These are phyloP conservation scores for Clitopilus passeckerianus DNA, from an alignment of 768 basidiomycete species.

Conservation along the genomic window DNA sequence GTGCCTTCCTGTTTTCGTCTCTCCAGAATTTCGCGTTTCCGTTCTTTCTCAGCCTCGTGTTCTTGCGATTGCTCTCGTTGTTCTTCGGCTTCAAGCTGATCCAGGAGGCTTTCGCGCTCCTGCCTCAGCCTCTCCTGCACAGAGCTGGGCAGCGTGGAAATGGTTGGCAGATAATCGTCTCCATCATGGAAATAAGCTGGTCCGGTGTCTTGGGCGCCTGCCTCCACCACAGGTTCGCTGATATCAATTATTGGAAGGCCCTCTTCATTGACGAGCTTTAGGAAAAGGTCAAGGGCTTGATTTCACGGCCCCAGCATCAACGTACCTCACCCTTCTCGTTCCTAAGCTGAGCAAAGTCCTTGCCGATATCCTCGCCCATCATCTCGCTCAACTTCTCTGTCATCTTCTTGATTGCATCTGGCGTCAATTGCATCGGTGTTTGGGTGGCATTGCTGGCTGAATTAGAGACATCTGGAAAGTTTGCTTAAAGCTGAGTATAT, in stretches of 20 bases:
- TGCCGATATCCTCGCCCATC: conserved; percentile 36
- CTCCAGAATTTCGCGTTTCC: conserved; percentile 40
- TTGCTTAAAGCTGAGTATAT: no score
- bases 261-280: conserved; percentile 68
- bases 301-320: conserved; percentile 12
- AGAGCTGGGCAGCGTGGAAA: conserved; percentile 37
- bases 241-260: conserved; percentile 79
- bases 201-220: conserved; percentile 6
- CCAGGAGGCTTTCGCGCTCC: conserved; percentile 62
- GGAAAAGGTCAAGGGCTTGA: conserved; percentile 15
- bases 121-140: conserved; percentile 46
- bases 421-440: neutral
- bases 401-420: conserved; percentile 47
- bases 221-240: conserved; percentile 45
- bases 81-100: conserved; percentile 72
- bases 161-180: conserved; percentile 42
- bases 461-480: neutral
- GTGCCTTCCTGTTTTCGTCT: conserved; percentile 44
- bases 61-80: conserved; percentile 35
- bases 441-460: neutral
- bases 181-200: conserved; percentile 18
- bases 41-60: conserved; percentile 32
- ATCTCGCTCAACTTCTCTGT: conserved; percentile 59
- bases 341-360: conserved; percentile 25
- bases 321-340: conserved; percentile 65